phyloP scores from a whole-genome alignment of 352 stramenopile genomes.

The Globisporangium heterothallicum region DNA sequence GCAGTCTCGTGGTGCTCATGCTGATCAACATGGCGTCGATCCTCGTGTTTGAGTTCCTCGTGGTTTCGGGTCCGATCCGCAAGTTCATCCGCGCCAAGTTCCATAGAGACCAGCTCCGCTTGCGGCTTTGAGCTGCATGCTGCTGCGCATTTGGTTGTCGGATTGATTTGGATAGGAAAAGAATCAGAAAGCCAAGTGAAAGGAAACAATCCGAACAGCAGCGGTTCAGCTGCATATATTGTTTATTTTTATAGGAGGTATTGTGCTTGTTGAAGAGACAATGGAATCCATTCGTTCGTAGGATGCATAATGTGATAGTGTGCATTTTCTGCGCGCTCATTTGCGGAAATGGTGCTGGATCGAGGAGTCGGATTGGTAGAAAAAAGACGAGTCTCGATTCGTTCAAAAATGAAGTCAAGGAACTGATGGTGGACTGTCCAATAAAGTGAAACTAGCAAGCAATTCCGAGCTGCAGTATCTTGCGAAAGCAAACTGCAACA shows the following conservation, averaged over 20 bases:
- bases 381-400: no score
- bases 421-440: no score
- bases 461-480: no score
- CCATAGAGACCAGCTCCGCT: conserved; percentile 20
- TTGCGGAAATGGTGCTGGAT: no score
- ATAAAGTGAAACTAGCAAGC: no score
- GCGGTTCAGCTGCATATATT: not conserved
- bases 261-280: not conserved
- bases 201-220: not conserved
- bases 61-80: conserved; percentile 27
- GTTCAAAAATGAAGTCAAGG: no score
- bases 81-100: conserved; percentile 14
- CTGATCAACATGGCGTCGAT: conserved; percentile 19
- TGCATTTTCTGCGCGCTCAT: no score
- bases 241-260: not conserved
- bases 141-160: no score
- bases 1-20: conserved; percentile 16
- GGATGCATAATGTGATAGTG: no score
- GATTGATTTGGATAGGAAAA: no score
- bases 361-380: no score
- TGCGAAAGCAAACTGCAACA: no score
- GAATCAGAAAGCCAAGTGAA: not conserved
- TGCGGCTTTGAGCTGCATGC: conserved; percentile 35
- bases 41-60: conserved; percentile 26
- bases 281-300: not conserved